Conservation (phyloP, 2,329 filamentous ascomycete genomes). For the Aspergillus quadrilineatus region DNA sequence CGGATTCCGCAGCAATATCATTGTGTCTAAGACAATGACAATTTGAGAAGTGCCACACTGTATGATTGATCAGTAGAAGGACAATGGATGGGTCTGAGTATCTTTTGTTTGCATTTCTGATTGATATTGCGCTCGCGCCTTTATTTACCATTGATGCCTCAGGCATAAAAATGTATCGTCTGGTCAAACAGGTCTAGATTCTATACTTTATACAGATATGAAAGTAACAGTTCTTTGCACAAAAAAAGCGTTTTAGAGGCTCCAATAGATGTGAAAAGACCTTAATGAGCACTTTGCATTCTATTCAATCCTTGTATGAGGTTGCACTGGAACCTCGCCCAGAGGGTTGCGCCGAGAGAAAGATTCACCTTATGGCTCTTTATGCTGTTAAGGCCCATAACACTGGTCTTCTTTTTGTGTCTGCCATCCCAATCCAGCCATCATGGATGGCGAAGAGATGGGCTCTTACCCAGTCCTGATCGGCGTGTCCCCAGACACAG, state of each 20-base stretch:
- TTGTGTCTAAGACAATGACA: not conserved
- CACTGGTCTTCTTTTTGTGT: not conserved
- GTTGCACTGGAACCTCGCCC: not conserved
- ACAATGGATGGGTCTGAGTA: too few relatives aligned
- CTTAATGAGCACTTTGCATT: not conserved
- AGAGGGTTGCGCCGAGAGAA: not conserved
- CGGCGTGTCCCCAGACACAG: not conserved
- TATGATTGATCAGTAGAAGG: not conserved
- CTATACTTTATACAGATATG: too few relatives aligned
- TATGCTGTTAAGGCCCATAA: not conserved
- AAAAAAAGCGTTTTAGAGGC: too few relatives aligned
- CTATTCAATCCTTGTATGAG: not conserved
- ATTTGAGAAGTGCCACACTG: not conserved
- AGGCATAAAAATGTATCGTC: too few relatives aligned
- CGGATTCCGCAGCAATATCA: not conserved
- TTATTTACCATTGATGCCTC: too few relatives aligned
- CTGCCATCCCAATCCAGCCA: not conserved
- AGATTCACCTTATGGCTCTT: not conserved
- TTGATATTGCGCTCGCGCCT: too few relatives aligned
- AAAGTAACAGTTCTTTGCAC: too few relatives aligned
- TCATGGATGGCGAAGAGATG: not conserved
- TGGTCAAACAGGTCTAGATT: too few relatives aligned
- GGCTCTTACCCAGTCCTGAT: constrained; percentile 5
- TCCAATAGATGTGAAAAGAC: not conserved
- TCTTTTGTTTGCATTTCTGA: too few relatives aligned